A percentile compares a stretch with the other conserved stretches of the same genome.
phyloP scores from a whole-genome alignment of 2,329 filamentous ascomycete species.

The Diaporthe citrichinensis region DNA sequence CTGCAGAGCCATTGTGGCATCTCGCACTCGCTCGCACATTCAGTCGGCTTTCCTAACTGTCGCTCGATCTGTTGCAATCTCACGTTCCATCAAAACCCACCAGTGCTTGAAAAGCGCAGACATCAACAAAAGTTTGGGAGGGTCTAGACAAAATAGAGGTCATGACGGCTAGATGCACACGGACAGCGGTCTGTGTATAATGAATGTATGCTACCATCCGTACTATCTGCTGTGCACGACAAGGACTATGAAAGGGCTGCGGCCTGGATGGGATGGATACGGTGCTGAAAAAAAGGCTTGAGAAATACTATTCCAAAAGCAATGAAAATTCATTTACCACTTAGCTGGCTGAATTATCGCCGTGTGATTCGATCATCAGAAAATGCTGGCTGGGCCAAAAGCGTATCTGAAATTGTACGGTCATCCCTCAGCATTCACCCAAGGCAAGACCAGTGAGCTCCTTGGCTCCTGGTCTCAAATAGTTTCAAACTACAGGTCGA shows the following conservation, averaged over 20 bases:
- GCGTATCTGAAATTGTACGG: neutral
- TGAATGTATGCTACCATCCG: neutral
- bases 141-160: constrained; percentile 28
- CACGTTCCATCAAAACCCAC: neutral
- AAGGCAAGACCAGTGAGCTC: neutral
- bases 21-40: neutral
- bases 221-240: neutral
- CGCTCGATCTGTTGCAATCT: neutral
- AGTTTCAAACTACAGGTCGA: too few relatives aligned
- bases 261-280: neutral
- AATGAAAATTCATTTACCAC: constrained; percentile 8
- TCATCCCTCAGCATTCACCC: neutral
- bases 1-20: neutral
- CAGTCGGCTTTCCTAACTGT: neutral
- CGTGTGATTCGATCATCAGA: neutral
- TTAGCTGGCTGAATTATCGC: neutral
- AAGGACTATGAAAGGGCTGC: neutral
- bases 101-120: neutral
- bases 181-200: neutral
- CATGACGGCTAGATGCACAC: neutral
- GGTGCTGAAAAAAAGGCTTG: neutral
- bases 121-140: constrained; percentile 29
- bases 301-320: constrained; percentile 16
- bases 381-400: too few relatives aligned
- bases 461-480: too few relatives aligned